Conservation (phyloP, 257 asterid genomes). For the Jasminum sambac region DNA sequence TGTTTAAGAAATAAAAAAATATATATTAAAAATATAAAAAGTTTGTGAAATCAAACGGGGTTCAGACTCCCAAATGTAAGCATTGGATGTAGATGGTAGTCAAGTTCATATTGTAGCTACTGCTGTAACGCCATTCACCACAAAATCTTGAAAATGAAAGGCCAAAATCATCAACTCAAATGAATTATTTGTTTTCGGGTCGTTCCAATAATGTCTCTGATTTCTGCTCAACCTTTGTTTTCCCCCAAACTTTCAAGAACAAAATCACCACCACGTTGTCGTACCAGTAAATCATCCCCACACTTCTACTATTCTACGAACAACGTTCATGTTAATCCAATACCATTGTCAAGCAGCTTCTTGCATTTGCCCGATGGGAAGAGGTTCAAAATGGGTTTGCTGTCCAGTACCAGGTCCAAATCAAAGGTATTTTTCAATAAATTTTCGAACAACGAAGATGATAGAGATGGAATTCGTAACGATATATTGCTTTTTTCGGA, state of each 20-base stretch:
- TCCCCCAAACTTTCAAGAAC: slow-evolving; percentile 29
- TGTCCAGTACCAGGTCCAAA: slow-evolving; percentile 24
- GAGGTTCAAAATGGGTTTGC: slow-evolving; percentile 21
- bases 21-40: no score
- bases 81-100: no score
- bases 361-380: slow-evolving; percentile 16
- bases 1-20: no score
- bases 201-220: slow-evolving; percentile 31
- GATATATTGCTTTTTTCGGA: neutral
- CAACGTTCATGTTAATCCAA: slow-evolving; percentile 6
- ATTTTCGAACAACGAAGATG: neutral
- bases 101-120: no score
- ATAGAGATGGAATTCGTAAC: slow-evolving; percentile 2
- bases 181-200: neutral
- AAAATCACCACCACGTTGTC: slow-evolving; percentile 15
- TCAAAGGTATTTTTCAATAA: slow-evolving; percentile 26
- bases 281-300: slow-evolving; percentile 12
- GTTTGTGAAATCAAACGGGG: no score
- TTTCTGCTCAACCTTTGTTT: slow-evolving; percentile 37
- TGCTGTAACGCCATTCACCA: neutral
- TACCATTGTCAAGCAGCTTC: slow-evolving; percentile 17
- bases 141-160: neutral
- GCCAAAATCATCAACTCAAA: neutral
- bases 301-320: neutral
- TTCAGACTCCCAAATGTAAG: no score